Conservation (phyloP, 495 filamentous ascomycete species). For the Aspergillus cristatus region DNA sequence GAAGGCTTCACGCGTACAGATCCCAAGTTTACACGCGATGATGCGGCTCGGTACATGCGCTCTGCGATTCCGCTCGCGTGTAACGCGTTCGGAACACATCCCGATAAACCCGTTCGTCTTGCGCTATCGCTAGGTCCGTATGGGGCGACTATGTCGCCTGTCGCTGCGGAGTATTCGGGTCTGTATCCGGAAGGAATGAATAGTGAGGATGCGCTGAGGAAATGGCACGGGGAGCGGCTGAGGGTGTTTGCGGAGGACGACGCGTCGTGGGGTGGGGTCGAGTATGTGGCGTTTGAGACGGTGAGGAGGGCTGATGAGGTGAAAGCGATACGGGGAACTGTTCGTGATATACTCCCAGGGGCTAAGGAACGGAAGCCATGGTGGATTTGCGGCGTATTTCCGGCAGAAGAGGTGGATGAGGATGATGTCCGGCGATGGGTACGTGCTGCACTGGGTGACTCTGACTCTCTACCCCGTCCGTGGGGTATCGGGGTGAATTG, state of each 20-base stretch:
- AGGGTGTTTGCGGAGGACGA: constrained; percentile 33
- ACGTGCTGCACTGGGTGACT: constrained; percentile 16
- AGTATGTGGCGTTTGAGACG: constrained; percentile 58
- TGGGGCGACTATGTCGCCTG: constrained; percentile 53
- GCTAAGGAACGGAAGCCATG: constrained; percentile 18
- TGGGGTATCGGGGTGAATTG: constrained; percentile 63
- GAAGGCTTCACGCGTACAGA: constrained; percentile 42
- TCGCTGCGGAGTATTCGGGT: constrained; percentile 53
- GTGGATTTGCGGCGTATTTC: constrained; percentile 58
- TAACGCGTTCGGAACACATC: constrained; percentile 7
- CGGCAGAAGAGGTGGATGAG: constrained; percentile 39
- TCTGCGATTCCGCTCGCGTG: constrained; percentile 16
- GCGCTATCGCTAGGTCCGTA: constrained; percentile 56
- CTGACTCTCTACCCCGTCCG: constrained; percentile 24
- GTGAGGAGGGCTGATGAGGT: constrained; percentile 50
- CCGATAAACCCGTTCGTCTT: constrained; percentile 10
- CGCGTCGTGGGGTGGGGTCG: constrained; percentile 21
- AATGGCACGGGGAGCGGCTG: constrained; percentile 50
- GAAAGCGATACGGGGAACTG: constrained; percentile 43
- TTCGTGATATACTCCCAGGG: constrained; percentile 18
- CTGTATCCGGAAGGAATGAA: constrained; percentile 42
- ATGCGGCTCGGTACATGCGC: constrained; percentile 15
- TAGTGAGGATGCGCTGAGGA: constrained; percentile 27
- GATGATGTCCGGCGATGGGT: constrained; percentile 18
- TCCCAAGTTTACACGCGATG: constrained; percentile 11